Percentiles rank a stretch among this genome's conserved stretches.
phyloP scores from a whole-genome alignment of 2,329 filamentous ascomycete species.

The Xylariales sp. region DNA sequence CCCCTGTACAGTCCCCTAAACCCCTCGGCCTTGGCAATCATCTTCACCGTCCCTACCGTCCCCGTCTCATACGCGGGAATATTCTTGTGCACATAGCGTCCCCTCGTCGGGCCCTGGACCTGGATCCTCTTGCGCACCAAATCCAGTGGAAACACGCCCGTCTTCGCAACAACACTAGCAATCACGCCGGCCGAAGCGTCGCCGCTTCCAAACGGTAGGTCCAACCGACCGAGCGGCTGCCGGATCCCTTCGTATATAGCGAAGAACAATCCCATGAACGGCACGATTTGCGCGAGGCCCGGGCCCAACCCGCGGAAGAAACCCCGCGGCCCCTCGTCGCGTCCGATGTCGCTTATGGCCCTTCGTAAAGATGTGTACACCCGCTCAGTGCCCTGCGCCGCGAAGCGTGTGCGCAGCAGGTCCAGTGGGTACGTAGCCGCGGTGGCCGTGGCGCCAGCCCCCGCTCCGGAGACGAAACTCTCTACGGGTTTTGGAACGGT shows the following conservation, averaged over 20 bases:
- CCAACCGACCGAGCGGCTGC: constrained; percentile 47
- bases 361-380: constrained; percentile 70
- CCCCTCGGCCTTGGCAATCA: constrained; percentile 71
- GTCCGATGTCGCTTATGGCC: constrained; percentile 68
- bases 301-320: constrained; percentile 87
- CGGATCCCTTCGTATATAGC: constrained; percentile 77
- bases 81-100: constrained; percentile 74
- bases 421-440: constrained; percentile 87
- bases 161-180: constrained; percentile 80
- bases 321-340: constrained; percentile 68
- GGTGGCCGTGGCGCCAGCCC: constrained; percentile 78
- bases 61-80: constrained; percentile 76
- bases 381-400: constrained; percentile 78
- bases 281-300: constrained; percentile 80
- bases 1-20: constrained; percentile 80
- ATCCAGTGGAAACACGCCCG: constrained; percentile 86
- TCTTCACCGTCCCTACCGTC: constrained; percentile 59
- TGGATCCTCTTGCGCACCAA: constrained; percentile 89
- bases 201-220: constrained; percentile 67
- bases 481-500: constrained; percentile 62
- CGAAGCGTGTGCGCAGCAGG: constrained; percentile 87
- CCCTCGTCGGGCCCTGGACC: constrained; percentile 84
- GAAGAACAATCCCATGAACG: constrained; percentile 98
- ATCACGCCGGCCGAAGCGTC: constrained; percentile 79
- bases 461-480: constrained; percentile 78